phyloP scores from a whole-genome alignment of 768 basidiomycete genomes.

The Neoboletus subvelutipes region DNA sequence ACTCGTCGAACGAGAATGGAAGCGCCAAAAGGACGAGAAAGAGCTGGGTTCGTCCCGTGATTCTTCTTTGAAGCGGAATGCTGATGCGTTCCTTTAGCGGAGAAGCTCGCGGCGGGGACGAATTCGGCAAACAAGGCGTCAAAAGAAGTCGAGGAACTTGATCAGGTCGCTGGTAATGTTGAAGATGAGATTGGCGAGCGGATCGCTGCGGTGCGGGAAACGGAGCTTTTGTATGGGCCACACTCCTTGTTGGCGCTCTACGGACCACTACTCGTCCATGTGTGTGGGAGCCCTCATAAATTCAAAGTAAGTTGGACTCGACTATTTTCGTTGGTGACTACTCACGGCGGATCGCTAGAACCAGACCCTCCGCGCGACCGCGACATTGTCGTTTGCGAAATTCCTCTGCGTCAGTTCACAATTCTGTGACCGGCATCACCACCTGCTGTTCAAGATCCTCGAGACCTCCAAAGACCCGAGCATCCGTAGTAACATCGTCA shows the following conservation, averaged over 20 bases:
- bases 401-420: slow-evolving; percentile 93
- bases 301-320: slow-evolving; percentile 63
- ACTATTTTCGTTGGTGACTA: not conserved
- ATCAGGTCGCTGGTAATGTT: slow-evolving; percentile 95
- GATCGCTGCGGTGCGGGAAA: slow-evolving; percentile 80
- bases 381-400: slow-evolving; percentile 89
- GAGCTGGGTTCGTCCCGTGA: slow-evolving; percentile 56
- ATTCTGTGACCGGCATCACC: slow-evolving; percentile 90
- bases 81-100: slow-evolving; percentile 40
- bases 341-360: slow-evolving; percentile 52
- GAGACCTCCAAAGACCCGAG: slow-evolving; percentile 88
- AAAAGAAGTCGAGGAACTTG: slow-evolving; percentile 82
- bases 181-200: slow-evolving; percentile 98
- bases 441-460: slow-evolving; percentile 88
- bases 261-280: slow-evolving; percentile 87
- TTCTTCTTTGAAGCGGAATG: not conserved
- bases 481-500: slow-evolving; percentile 94
- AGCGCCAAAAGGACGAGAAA: slow-evolving; percentile 90
- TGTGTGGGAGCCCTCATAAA: slow-evolving; percentile 86
- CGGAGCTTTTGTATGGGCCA: slow-evolving; percentile 81
- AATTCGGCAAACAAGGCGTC: slow-evolving; percentile 39
- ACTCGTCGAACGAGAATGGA: slow-evolving; percentile 93
- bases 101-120: slow-evolving; percentile 51
- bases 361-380: slow-evolving; percentile 79
- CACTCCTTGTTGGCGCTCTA: slow-evolving; percentile 80